phyloP scores from a whole-genome alignment of 164 flowering plant genomes.

The Aristolochia californica region DNA sequence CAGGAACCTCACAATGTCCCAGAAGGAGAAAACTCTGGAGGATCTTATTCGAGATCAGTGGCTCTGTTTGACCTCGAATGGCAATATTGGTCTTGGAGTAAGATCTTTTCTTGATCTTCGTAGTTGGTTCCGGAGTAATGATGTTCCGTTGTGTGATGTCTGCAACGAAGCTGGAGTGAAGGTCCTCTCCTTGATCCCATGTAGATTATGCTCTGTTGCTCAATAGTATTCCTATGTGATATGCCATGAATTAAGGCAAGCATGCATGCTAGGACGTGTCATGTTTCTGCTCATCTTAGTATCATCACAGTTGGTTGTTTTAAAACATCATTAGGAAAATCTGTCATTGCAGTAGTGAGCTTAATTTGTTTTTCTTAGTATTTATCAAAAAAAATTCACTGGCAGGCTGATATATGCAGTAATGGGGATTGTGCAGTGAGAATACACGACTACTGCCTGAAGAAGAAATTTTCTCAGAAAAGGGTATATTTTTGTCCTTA shows the following conservation, averaged over 20 bases:
- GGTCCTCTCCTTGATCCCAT: constrained; percentile 26
- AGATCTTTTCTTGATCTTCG: constrained; percentile 89
- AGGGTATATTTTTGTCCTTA: constrained; percentile 25
- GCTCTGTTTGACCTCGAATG: constrained; percentile 56
- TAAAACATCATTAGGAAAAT: not conserved
- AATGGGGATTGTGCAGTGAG: constrained; percentile 54
- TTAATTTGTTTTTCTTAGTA: not conserved
- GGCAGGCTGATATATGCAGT: constrained; percentile 49
- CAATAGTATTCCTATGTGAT: not conserved
- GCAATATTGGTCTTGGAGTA: constrained; percentile 67
- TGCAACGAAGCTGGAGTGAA: constrained; percentile 96
- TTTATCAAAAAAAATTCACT: not conserved
- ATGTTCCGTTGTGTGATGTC: constrained; percentile 67
- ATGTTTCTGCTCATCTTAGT: not conserved
- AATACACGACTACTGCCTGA: constrained; percentile 62
- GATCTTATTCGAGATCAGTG: constrained; percentile 70
- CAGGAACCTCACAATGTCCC: constrained; percentile 59
- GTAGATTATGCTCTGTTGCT: not conserved
- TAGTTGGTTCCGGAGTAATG: constrained; percentile 72
- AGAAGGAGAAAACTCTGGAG: constrained; percentile 72
- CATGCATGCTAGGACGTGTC: not conserved
- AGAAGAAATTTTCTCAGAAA: constrained; percentile 43
- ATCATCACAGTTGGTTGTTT: not conserved
- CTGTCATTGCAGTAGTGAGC: not conserved
- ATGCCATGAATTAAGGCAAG: not conserved